phyloP scores from a whole-genome alignment of 2,329 filamentous ascomycete genomes.

The Fusarium sambucinum region DNA sequence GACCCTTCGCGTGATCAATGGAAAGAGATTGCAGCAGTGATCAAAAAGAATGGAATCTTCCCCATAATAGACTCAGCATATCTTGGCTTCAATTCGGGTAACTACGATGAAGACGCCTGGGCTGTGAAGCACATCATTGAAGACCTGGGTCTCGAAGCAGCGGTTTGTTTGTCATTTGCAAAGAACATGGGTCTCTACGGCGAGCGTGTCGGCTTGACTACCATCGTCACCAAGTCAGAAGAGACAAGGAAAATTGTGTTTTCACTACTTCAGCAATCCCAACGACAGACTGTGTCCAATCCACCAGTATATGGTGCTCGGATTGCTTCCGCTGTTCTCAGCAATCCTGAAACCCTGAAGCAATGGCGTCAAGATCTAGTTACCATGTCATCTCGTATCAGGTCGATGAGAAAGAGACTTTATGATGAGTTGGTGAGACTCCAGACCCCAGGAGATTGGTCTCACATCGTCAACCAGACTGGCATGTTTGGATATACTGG shows the following conservation, averaged over 20 bases:
- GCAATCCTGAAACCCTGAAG: conserved; percentile 42
- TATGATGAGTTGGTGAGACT: conserved; percentile 51
- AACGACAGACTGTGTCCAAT: conserved; percentile 53
- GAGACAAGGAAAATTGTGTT: conserved; percentile 37
- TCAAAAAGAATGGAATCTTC: conserved; percentile 32
- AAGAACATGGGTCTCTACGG: conserved; percentile 67
- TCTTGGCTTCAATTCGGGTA: conserved; percentile 43
- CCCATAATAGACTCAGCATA: conserved; percentile 44
- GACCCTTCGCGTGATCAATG: conserved; percentile 50
- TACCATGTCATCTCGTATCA: conserved; percentile 54
- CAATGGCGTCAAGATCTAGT: conserved; percentile 54
- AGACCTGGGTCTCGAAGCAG: conserved; percentile 60
- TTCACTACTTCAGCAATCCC: conserved; percentile 50
- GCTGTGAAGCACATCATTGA: conserved; percentile 44
- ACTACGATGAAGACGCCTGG: conserved; percentile 45
- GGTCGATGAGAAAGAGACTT: conserved; percentile 51
- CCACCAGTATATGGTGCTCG: conserved; percentile 53
- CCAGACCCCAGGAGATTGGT: conserved; percentile 54
- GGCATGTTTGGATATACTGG: conserved; percentile 62
- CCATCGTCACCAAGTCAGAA: conserved; percentile 44
- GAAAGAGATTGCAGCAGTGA: conserved; percentile 36
- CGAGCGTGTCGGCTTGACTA: conserved; percentile 51
- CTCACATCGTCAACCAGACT: conserved; percentile 53
- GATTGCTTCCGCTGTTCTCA: conserved; percentile 52
- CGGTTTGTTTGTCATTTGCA: conserved; percentile 70